Evolutionary conservation across 805 yeast genomes (phyloP), one percentile per base, ranked within the genome.

Genomic region (Kuraishia molischiana): DNA sequence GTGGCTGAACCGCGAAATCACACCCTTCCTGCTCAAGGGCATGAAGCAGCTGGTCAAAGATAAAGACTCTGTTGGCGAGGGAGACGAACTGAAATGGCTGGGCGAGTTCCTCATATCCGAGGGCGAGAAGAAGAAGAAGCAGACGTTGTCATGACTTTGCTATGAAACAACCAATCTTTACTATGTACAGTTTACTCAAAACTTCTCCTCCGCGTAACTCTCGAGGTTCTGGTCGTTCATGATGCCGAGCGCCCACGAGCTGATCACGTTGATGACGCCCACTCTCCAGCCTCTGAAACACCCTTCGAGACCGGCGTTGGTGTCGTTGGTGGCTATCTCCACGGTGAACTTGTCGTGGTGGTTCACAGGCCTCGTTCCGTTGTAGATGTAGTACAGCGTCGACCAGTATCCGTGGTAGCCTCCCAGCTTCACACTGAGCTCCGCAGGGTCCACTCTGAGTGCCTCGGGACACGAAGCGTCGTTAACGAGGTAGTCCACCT

Each of bases 221-320:
- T 61, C 62, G 32, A 66, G 72, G 17, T 75, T 73, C 41, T 62
- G 66, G 45, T 66, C 63, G 38, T 73, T 69, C 45, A 81, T 51
- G 37, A 82, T 60, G 38, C 73, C 69, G 46, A 83, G 68, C 2
- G 95, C 89, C 82, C 94, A 90, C 37, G 80, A 79, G 9, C 95
- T 92, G 35, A 84, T 56, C 3, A 85, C 72, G 43, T 90, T 85
- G 41, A 86, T 56, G 9, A 84, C 66, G 21, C 95, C 94, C 31
- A 86, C 78, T 54, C 85, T 74, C 97, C 97, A 90, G 28, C 97
- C 98, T 47, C 90, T 72, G 68, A 85, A 89, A 19, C 80, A 55
- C 1, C 67, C 72, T 31, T 70, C 69, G 45, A 67, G 44, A 1
- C 78, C 71, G 35, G 66, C 57, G 26, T 68, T 63, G 29, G 59